Evolutionary conservation across 805 yeast species (phyloP).

Genomic region (Starmerella gropengiesseri): DNA sequence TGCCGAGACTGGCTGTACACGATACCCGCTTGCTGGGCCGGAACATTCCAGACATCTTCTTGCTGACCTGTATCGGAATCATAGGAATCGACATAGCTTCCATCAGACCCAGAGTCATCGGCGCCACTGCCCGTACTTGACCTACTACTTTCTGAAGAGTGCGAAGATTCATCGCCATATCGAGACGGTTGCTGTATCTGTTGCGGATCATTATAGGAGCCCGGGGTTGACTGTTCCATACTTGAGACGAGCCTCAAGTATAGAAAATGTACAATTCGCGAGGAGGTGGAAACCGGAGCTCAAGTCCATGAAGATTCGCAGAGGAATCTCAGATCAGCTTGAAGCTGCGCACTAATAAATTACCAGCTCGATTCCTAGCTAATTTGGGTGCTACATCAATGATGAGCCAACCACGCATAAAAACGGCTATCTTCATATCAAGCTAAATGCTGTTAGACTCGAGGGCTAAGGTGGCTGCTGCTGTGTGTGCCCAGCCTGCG

Average conservation of each 20-base stretch:
- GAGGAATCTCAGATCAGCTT: no score
- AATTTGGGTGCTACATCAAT: constrained; percentile 13
- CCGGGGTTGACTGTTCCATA: constrained; percentile 13
- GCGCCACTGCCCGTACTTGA: no score
- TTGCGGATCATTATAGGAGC: neutral
- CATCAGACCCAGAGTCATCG: neutral
- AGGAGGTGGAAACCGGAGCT: no score
- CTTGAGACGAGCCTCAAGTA: neutral
- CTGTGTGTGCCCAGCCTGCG: neutral
- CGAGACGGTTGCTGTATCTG: neutral
- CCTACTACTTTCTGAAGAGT: no score
- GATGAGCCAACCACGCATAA: neutral
- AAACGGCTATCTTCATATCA: constrained; percentile 9
- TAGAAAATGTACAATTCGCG: neutral
- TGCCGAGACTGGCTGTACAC: no score
- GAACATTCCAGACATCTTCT: neutral
- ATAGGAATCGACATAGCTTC: neutral
- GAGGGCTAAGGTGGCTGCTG: neutral
- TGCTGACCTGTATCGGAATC: neutral
- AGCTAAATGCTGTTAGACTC: constrained; percentile 6
- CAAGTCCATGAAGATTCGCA: no score
- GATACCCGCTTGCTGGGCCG: no score
- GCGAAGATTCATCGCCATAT: no score
- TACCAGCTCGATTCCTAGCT: neutral
- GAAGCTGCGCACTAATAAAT: constrained; percentile 5